phyloP scores from a whole-genome alignment of 164 flowering plant genomes.

The Paratinospora sagittata region DNA sequence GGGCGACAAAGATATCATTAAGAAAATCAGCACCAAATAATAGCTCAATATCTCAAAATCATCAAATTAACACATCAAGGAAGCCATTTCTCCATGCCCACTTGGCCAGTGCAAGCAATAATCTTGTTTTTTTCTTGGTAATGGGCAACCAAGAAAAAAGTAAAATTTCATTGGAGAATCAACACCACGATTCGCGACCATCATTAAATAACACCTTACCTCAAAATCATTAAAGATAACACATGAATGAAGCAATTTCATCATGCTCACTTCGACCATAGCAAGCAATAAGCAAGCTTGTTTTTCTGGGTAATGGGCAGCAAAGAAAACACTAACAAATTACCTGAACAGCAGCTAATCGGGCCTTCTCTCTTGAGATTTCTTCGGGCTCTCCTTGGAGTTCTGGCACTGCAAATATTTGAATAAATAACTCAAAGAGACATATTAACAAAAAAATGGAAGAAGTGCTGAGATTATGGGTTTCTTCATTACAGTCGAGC shows the following conservation, averaged over 20 bases:
- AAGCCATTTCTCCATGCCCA: too few relatives aligned
- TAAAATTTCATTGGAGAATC: too few relatives aligned
- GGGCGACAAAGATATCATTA: too few relatives aligned
- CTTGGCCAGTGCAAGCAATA: too few relatives aligned
- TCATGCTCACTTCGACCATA: not conserved
- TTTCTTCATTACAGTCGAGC: conserved; percentile 53
- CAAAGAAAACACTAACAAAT: not conserved
- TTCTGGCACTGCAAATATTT: conserved; percentile 60
- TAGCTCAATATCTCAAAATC: too few relatives aligned
- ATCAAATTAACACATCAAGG: too few relatives aligned
- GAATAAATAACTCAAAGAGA: not conserved
- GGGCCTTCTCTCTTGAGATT: conserved; percentile 89
- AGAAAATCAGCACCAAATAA: too few relatives aligned
- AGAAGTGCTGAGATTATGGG: not conserved
- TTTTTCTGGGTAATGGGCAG: not conserved
- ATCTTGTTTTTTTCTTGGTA: too few relatives aligned
- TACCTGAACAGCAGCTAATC: conserved; percentile 80
- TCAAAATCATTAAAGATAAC: not conserved
- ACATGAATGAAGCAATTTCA: not conserved
- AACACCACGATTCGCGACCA: not conserved
- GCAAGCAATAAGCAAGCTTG: too few relatives aligned
- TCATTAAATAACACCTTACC: not conserved
- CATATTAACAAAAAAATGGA: conserved; percentile 3
- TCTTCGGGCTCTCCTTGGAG: conserved; percentile 96
- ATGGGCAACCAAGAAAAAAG: too few relatives aligned